Conservation (phyloP, 345 rosid genomes). For the Balakata baccata region DNA sequence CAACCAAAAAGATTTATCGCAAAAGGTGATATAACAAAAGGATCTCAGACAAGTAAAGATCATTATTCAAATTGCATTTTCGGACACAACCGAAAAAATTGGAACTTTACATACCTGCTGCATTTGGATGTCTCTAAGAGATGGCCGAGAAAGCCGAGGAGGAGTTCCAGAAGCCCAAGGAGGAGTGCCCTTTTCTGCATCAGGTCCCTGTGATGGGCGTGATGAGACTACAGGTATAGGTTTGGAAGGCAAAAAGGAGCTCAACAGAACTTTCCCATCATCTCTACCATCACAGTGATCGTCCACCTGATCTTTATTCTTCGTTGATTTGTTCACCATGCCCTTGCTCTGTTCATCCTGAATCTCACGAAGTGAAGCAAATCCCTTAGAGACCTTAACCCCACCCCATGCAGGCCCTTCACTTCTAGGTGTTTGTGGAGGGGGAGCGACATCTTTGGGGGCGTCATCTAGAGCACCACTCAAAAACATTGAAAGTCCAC, state of each 20-base stretch:
- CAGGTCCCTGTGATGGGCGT: conserved; percentile 42
- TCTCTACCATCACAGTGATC: conserved; percentile 32
- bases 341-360: conserved; percentile 82
- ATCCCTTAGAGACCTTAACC: conserved; percentile 69
- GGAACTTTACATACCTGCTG: conserved; percentile 56
- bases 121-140: conserved; percentile 90
- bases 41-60: neutral
- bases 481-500: conserved; percentile 95
- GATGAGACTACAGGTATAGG: conserved; percentile 64
- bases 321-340: conserved; percentile 33
- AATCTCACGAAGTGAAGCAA: conserved; percentile 76
- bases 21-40: neutral
- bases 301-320: conserved; percentile 41
- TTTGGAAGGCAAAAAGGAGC: conserved; percentile 70
- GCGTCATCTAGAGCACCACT: conserved; percentile 90
- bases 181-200: conserved; percentile 72
- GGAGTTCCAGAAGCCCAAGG: conserved; percentile 91
- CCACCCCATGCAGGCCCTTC: conserved; percentile 99
- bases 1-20: neutral
- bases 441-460: conserved; percentile 45
- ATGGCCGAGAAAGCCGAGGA: conserved; percentile 62
- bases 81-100: neutral
- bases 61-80: neutral
- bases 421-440: conserved; percentile 58
- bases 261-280: conserved; percentile 60